Conservation (phyloP, 768 basidiomycete species). For the Trametes punicea region DNA sequence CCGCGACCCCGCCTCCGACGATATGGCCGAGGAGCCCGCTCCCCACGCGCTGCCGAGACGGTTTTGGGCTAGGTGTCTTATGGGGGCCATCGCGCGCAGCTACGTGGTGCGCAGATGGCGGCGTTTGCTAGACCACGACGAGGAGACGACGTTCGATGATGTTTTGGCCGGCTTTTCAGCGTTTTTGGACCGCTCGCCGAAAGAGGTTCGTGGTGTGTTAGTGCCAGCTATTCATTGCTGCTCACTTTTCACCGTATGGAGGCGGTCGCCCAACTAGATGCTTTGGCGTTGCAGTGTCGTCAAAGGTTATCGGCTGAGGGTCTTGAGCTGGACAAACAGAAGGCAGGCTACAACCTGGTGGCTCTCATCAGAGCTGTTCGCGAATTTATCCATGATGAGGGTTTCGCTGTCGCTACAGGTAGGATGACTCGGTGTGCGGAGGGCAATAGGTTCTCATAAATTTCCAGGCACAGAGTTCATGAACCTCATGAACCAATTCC, state of each 20-base stretch:
- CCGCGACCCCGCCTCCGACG: not conserved
- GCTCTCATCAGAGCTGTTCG: conserved; percentile 44
- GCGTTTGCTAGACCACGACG: not conserved
- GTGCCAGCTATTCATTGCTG: no score
- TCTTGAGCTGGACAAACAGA: conserved; percentile 29
- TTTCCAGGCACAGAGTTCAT: conserved; percentile 39
- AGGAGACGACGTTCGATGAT: conserved; percentile 37
- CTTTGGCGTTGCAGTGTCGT: conserved; percentile 40
- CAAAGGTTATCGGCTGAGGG: conserved; percentile 32
- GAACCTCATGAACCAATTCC: conserved; percentile 51
- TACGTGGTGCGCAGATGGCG: conserved; percentile 41
- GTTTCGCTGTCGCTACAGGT: conserved; percentile 46
- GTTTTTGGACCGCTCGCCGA: conserved; percentile 45
- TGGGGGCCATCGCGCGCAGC: conserved; percentile 41
- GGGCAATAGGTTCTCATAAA: not conserved
- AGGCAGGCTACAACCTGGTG: conserved; percentile 33
- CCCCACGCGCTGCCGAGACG: conserved; percentile 39
- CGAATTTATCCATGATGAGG: conserved; percentile 46
- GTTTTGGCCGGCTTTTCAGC: conserved; percentile 50
- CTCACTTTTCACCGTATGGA: not conserved
- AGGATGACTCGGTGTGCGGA: conserved; percentile 16
- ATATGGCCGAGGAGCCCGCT: not conserved
- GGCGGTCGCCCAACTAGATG: conserved; percentile 31
- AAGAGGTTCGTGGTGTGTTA: conserved; percentile 34
- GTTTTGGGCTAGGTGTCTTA: conserved; percentile 50